Base-by-base conservation (phyloP, 805 yeast genomes). In the Lachancea thermotolerans region DNA sequence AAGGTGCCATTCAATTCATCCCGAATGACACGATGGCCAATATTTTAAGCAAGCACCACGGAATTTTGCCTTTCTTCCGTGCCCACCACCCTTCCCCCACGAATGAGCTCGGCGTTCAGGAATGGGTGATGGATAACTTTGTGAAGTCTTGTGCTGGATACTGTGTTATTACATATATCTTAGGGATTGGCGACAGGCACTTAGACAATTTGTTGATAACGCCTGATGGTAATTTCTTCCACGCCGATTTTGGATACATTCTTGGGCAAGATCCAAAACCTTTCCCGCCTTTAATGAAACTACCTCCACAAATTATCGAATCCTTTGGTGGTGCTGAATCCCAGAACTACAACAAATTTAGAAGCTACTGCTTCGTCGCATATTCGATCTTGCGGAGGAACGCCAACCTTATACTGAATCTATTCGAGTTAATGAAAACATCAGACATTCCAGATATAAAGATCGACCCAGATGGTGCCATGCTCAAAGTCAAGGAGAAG, bases 111-210 rank as follows among this genome's bases (percentile, higher is more conserved):
- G 70, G 69, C 1, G 69, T 67, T 2, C 58, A 60, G 28, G 60
- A 57, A 4, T 77, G 76, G 52, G 86, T 81, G 0, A 87, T 93
- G 96, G 98, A 93, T 56, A 91, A 85, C 52, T 93, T 86, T 66
- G 91, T 93, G 6, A 79, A 90, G 52, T 87, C 96, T 2, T 88
- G 97, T 61, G 97, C 99, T 18, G 99, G 99, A 0, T 93, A 93
- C 60, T 93, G 97, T 70, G 98, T 93, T 1, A 85, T 93, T 18
- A 93, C 99, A 0, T 93, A 93, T 56, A 69, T 93, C 8, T 67
- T 93, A 11, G 99, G 99, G 5, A 97, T 93, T 8, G 99, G 99
- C 12, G 99, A 93, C 66, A 76, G 99, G 46, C 99, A 93, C 69
- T 70, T 93, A 51, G 99, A 93, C 59, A 93, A 93, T 58, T 67